Percentiles rank a stretch among this genome's conserved stretches.
Conservation (phyloP, 352 stramenopile genomes). For the Thalassiosira sp. region DNA sequence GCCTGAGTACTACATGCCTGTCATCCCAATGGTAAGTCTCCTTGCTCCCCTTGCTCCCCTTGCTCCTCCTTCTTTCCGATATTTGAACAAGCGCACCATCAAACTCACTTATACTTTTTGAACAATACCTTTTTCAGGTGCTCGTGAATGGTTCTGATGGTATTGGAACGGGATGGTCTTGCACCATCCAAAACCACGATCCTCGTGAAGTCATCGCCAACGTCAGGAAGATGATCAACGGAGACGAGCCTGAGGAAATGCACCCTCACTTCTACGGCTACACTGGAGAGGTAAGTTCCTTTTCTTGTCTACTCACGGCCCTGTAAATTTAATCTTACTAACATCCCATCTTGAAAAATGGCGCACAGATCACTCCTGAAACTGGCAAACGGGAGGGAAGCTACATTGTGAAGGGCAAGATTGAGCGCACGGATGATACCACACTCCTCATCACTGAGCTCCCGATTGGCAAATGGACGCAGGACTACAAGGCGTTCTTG, state of each 20-base stretch:
- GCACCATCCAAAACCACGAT: slow-evolving; percentile 91
- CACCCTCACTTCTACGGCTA: slow-evolving; percentile 96
- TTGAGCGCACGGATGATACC: slow-evolving; percentile 88
- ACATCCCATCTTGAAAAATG: neutral
- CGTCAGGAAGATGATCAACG: slow-evolving; percentile 85
- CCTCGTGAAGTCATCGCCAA: slow-evolving; percentile 96
- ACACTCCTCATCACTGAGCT: slow-evolving; percentile 96
- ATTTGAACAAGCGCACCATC: too few relatives aligned
- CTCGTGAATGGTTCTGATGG: slow-evolving; percentile 98
- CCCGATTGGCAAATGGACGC: slow-evolving; percentile 95
- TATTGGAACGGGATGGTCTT: slow-evolving; percentile 98
- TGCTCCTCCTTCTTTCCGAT: too few relatives aligned
- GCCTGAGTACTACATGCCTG: slow-evolving; percentile 96
- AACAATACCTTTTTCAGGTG: slow-evolving; percentile 37
- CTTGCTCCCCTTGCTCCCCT: too few relatives aligned
- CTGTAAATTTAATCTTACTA: neutral
- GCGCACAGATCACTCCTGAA: slow-evolving; percentile 59
- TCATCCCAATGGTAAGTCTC: slow-evolving; percentile 86
- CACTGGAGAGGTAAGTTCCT: slow-evolving; percentile 85
- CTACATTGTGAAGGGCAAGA: slow-evolving; percentile 79
- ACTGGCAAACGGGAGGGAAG: slow-evolving; percentile 64
- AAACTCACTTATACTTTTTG: neutral
- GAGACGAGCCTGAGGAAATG: slow-evolving; percentile 86
- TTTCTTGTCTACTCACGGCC: slow-evolving; percentile 6
- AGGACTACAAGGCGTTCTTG: too few relatives aligned